Base-by-base conservation (phyloP, 148 eudicot genomes). In the Fallopia convolvulus region DNA sequence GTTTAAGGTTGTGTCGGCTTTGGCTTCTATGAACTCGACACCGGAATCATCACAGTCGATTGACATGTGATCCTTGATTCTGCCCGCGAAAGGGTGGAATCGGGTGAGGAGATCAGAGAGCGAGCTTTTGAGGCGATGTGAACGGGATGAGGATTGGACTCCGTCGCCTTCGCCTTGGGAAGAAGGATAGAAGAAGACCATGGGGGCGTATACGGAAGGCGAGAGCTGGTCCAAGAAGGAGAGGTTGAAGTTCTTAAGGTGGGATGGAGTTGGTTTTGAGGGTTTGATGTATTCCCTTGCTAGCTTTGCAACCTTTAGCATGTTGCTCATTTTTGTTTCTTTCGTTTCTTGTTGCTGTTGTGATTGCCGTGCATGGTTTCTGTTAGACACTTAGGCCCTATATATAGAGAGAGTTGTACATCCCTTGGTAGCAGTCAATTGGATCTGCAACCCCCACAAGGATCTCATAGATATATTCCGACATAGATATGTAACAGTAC, bases 31-130 rank as follows among this genome's bases (percentile, higher is more conserved):
- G 52, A 78, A 86, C 7, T 39, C 75, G 9, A 58, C 83, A 0
- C 85, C 89, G 10, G 74, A 50, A 9, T 84, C 82, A 18, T 83
- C 75, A 40, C 89, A 86, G 12, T 82, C 68, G 49, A 84, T 72
- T 13, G 21, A 7, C 32, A 50, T 65, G 21, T 74, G 58, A 18
- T 77, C 83, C 41, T 70, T 30, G 6, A 82, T 12, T 26, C 75
- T 84, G 0, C 89, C 89, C 0, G 79, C 89, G 32, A 80, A 81
- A 3, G 87, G 87, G 77, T 86, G 82, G 70, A 77, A 87, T 0
- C 47, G 76, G 10, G 79, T 60, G 48, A 87, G 58, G 21, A 77
- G 68, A 49, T 81, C 52, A 0, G 89, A 82, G 8, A 84, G 76
- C 6, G 87, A 84, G 3, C 61, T 40, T 65, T 82, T 82, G 21